Evolutionary conservation across 495 filamentous ascomycete species (phyloP).

Genomic region (Penicillium macrosclerotiorum): DNA sequence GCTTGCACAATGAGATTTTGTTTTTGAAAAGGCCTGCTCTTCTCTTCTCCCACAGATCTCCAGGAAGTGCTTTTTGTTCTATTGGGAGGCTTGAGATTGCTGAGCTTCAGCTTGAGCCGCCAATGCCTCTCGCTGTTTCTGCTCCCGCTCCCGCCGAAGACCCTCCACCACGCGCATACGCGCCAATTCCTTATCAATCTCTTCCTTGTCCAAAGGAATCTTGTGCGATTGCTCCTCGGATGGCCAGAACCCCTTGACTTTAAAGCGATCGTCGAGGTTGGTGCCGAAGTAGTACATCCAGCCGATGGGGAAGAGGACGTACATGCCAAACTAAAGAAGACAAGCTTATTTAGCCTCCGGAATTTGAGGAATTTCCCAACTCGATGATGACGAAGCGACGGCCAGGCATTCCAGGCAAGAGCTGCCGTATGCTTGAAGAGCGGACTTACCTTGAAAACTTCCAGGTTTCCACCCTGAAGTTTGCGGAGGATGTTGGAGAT

Average conservation of each 20-base stretch:
- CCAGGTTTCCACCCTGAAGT: slow-evolving; percentile 79
- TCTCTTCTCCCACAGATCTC: not conserved
- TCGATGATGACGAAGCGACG: too few relatives aligned
- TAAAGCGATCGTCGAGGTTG: slow-evolving; percentile 90
- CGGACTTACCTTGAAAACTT: slow-evolving; percentile 82
- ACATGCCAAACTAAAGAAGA: slow-evolving; percentile 79
- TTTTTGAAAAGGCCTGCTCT: not conserved
- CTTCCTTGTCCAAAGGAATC: slow-evolving; percentile 84
- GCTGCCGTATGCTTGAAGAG: slow-evolving; percentile 6
- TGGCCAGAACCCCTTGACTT: slow-evolving; percentile 91
- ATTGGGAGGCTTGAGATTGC: slow-evolving; percentile 15
- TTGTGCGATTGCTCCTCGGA: slow-evolving; percentile 78
- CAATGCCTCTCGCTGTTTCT: slow-evolving; percentile 58
- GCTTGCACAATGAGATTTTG: too few relatives aligned
- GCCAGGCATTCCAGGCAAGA: too few relatives aligned
- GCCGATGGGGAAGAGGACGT: slow-evolving; percentile 96
- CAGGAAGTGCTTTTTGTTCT: not conserved
- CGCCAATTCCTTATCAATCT: slow-evolving; percentile 76
- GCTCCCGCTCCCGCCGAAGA: slow-evolving; percentile 41
- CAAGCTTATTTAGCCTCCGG: too few relatives aligned
- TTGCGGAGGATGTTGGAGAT: slow-evolving; percentile 43
- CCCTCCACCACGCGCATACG: slow-evolving; percentile 57
- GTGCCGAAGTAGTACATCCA: slow-evolving; percentile 99
- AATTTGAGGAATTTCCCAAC: too few relatives aligned
- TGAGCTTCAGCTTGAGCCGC: slow-evolving; percentile 26